A percentile compares a stretch with the other conserved stretches of the same genome.
Evolutionary conservation across 179 eudicot genomes (phyloP).

Genomic region (Vitellaria paradoxa): DNA sequence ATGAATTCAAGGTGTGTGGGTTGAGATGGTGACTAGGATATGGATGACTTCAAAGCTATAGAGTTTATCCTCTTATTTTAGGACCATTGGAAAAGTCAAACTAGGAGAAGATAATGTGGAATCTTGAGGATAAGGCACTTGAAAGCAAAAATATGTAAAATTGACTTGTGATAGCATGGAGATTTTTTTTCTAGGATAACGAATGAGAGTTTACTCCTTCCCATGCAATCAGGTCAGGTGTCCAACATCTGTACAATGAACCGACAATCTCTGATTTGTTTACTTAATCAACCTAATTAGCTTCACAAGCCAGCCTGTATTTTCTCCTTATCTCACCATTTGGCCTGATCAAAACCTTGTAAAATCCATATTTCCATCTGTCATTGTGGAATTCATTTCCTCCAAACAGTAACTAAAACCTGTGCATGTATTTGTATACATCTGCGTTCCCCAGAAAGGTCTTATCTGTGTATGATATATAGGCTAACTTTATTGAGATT

Average conservation of each 20-base stretch:
- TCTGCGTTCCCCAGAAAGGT: conserved; percentile 18
- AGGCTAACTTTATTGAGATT: too few species aligned
- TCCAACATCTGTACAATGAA: background rate
- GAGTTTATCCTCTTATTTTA: conserved; percentile 26
- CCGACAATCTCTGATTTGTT: background rate
- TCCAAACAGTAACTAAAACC: background rate
- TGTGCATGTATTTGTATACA: background rate
- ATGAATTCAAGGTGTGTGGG: background rate
- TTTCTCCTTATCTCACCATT: background rate
- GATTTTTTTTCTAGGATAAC: background rate
- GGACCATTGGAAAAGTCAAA: conserved; percentile 8
- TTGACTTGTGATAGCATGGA: background rate
- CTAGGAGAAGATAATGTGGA: conserved; percentile 25
- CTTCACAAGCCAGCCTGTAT: too few species aligned
- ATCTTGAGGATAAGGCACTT: conserved; percentile 29
- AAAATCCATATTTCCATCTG: background rate
- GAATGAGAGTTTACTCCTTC: background rate
- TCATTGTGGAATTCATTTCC: background rate
- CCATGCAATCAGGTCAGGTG: background rate
- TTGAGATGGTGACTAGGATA: conserved; percentile 26
- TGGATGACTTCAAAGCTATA: conserved; percentile 20
- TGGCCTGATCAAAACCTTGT: background rate
- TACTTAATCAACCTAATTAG: background rate
- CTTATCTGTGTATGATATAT: background rate
- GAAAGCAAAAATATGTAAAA: background rate